Conservation (phyloP, 106 monocot species). For the Gastrodia elata region DNA sequence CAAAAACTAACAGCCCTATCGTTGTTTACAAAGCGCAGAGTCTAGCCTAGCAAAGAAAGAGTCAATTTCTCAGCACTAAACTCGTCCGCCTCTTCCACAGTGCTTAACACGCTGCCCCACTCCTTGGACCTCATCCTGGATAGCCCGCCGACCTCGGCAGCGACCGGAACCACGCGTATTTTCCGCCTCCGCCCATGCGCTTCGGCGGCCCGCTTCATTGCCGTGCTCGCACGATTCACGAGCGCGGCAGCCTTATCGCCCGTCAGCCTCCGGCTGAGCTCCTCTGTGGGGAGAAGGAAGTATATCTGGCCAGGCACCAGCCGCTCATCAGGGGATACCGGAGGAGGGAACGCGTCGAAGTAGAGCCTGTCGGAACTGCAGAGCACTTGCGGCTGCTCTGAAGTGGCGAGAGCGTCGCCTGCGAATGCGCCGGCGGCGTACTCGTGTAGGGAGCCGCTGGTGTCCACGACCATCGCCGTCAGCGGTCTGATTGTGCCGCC, state of each 20-base stretch:
- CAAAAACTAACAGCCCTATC: too few species aligned
- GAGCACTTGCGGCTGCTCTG: not conserved
- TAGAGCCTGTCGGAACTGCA: not conserved
- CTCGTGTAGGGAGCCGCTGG: not conserved
- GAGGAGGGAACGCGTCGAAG: not conserved
- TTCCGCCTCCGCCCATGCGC: not conserved
- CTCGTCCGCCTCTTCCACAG: not conserved
- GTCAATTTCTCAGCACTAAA: too few species aligned
- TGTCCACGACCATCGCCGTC: not conserved
- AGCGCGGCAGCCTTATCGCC: conserved; percentile 2
- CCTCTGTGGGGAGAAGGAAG: conserved; percentile 8
- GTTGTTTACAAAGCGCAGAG: too few species aligned
- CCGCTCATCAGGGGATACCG: not conserved
- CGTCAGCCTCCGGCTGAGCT: not conserved
- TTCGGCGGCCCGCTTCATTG: conserved; percentile 5
- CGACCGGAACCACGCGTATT: not conserved
- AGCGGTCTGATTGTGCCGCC: not conserved
- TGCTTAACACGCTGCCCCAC: not conserved
- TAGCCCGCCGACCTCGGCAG: not conserved
- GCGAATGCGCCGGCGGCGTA: not conserved
- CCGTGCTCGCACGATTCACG: conserved; percentile 7
- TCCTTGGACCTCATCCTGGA: not conserved
- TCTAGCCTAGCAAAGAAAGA: too few species aligned
- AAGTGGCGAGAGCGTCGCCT: not conserved
- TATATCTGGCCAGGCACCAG: conserved; percentile 15